These are phyloP conservation scores for Paramecium tetraurelia DNA, from an alignment of 73 alveolate species.

Conservation along the genomic window DNA sequence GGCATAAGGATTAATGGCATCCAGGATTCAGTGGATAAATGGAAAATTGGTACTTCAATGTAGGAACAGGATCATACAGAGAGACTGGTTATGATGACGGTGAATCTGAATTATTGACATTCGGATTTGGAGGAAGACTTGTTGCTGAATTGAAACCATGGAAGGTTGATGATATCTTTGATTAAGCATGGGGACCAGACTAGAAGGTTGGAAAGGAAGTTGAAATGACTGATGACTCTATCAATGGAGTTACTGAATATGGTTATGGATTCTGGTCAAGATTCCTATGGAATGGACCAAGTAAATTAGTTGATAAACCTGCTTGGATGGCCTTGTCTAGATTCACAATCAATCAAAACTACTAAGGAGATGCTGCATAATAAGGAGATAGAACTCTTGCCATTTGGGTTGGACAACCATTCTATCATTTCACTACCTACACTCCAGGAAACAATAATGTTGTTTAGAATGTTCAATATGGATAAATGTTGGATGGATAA, in stretches of 20 bases:
- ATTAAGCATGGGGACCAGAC: neutral
- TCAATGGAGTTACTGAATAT: slow-evolving; percentile 38
- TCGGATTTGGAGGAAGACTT: slow-evolving; percentile 43
- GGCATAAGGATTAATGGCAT: neutral
- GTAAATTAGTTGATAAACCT: neutral
- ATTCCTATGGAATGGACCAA: slow-evolving; percentile 49
- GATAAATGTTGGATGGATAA: slow-evolving; percentile 49
- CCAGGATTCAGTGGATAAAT: slow-evolving; percentile 37
- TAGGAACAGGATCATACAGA: slow-evolving; percentile 15
- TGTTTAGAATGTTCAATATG: neutral
- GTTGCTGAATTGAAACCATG: neutral
- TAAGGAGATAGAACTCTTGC: slow-evolving; percentile 42
- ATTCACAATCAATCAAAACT: neutral
- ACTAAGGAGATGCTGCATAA: slow-evolving; percentile 29
- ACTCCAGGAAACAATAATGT: neutral
- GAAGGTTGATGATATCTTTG: neutral
- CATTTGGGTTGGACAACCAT: slow-evolving; percentile 23
- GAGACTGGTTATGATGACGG: slow-evolving; percentile 32
- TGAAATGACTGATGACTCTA: neutral
- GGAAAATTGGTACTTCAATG: slow-evolving; percentile 29
- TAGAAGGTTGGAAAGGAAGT: neutral
- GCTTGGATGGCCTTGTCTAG: slow-evolving; percentile 40
- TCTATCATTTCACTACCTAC: neutral
- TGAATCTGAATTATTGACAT: neutral
- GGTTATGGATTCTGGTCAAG: slow-evolving; percentile 52